Base-by-base conservation (phyloP, 176 grass and related monocot species). In the Ananas comosus region DNA sequence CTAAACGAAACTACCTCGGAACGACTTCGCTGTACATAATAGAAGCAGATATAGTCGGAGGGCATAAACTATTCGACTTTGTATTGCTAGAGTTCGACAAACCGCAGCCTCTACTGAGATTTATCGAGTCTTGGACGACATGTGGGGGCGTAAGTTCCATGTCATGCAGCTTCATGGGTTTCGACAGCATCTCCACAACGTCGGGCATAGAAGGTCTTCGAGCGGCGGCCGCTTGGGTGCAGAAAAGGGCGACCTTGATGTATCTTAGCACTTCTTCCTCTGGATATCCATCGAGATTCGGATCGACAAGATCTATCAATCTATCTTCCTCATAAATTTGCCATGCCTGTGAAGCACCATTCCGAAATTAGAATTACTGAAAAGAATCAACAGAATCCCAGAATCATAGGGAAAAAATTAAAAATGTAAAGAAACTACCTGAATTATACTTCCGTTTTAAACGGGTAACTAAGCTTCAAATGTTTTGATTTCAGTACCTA, bases 211-310 rank as follows among this genome's bases (percentile, higher is more conserved):
- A 75, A 61, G 82, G 82, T 5, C 82, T 50, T 19, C 75, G 76
- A 51, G 12, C 51, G 52, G 82, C 64, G 10, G 56, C 50, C 2
- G 63, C 76, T 51, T 84, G 82, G 3, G 82, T 84, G 76, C 76
- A 84, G 58, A 84, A 54, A 25, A 84, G 75, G 19, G 70, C 76
- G 9, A 84, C 76, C 51, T 84, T 84, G 54, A 74, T 79, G 71
- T 54, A 84, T 25, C 16, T 42, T 18, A 70, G 16, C 12, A 64
- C 76, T 53, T 74, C 69, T 27, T 79, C 82, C 49, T 79, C 66
- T 11, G 65, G 17, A 12, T 69, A 70, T 3, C 70, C 70, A 10
- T 69, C 4, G 1, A 84, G 71, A 2, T 56, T 65, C 13, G 70
- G 76, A 48, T 84, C 82, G 9, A 84, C 65, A 65, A 84, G 29